Evolutionary conservation across 1,284 basidiomycete genomes (phyloP), one percentile per base, ranked within the genome.

Genomic region (Irpex sp.): DNA sequence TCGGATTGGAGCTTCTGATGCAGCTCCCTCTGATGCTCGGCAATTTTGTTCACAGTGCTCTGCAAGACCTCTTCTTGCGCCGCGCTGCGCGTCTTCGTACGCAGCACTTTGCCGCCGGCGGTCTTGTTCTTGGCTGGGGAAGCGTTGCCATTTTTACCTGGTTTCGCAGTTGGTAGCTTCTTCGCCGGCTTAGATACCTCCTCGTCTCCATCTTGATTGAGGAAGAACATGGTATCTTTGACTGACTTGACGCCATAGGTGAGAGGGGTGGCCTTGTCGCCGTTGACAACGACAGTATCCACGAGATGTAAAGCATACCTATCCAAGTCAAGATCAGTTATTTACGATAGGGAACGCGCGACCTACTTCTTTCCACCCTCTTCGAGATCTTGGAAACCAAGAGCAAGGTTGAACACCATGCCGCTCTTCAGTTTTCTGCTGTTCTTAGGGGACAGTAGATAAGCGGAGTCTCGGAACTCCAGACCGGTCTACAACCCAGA

Each of bases 401-500:
- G 80, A 7, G 85, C 82, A 49, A 98, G 78, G 69, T 91, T 91
- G 71, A 97, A 81, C 18, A 93, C 81, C 95, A 97, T 97, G 71
- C 90, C 88, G 57, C 86, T 77, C 71, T 85, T 86, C 59, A 98
- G 73, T 36, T 77, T 77, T 12, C 90, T 85, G 9, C 75, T 78
- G 69, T 93, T 96, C 78, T 98, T 98, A 10, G 86, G 67, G 3
- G 87, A 90, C 42, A 98, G 79, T 2, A 95, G 77, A 72, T 94
- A 97, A 0, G 87, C 80, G 9, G 90, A 87, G 72, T 99, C 96
- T 37, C 96, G 87, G 77, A 96, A 98, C 74, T 98, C 96, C 72
- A 98, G 85, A 12, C 94, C 94, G 72, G 88, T 96, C 93, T 96
- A 69, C 6, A 48, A 7, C 7, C 28, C 33, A 45, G n/a, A 54